Base-by-base conservation (phyloP, 306 rosid genomes). In the Acmispon strigosus region DNA sequence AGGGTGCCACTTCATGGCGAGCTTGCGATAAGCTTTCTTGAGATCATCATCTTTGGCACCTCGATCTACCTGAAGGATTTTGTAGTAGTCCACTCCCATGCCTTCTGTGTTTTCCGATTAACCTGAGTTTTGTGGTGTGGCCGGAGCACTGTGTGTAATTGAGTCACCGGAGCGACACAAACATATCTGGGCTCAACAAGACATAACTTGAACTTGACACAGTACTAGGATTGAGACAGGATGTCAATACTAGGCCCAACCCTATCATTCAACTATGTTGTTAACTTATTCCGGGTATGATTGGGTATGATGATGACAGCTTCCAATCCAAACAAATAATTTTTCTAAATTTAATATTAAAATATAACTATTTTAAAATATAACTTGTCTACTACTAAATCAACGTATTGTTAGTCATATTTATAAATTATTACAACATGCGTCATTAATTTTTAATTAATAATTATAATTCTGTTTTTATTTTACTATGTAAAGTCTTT, bases 51-150 rank as follows among this genome's bases (percentile, higher is more conserved):
- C 98, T 16, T 86, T 88, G 60, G 97, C 96, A 42, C 19, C 79
- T 39, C 90, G 86, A 68, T 93, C 97, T 18, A 93, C 90, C 84
- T 88, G 98, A 50, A 93, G 96, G 64, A 90, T 56, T 79, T 93
- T 93, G 82, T 93, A 90, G 82, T 90, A 93, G 72, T 93, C 89
- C 2, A 93, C 86, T 16, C 96, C 98, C 98, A 93, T 93, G 7
- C 36, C 76, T 76, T 20, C n/a, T n/a, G n/a, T n/a, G 0, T 50
- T 10, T 6, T 55, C 65, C 44, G 66, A 70, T 71, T 58, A 27
- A 37, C 39, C 74, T 37, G 22, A 15, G 53, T 14, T 52, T 44
- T 70, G 75, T 57, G 16, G 70, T 36, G 70, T 24, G 69, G 66
- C 72, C 71, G 69, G 74, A 83, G 62, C 27, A 62, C 47, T 8